Percentiles rank a stretch among this genome's conserved stretches.
phyloP scores from a whole-genome alignment of 768 basidiomycete genomes.

The Piloderma croceum region DNA sequence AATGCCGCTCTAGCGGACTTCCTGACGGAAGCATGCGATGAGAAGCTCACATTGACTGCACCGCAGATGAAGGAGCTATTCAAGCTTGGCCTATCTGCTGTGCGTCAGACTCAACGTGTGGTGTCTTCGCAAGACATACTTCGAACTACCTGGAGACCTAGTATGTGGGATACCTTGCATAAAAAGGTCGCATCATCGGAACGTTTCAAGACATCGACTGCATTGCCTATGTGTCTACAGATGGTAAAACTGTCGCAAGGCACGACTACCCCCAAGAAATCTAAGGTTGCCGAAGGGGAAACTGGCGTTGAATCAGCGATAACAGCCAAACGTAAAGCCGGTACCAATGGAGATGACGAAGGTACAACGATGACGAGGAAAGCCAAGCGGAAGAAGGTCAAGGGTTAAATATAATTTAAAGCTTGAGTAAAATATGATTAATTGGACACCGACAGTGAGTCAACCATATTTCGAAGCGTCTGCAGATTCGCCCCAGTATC shows the following conservation, averaged over 20 bases:
- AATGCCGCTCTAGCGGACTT: slow-evolving; percentile 44
- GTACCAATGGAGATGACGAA: slow-evolving; percentile 20
- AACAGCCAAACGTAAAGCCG: slow-evolving; percentile 36
- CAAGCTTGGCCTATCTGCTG: slow-evolving; percentile 58
- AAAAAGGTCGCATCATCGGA: slow-evolving; percentile 42
- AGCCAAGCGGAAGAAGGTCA: slow-evolving; percentile 43
- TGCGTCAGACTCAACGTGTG: slow-evolving; percentile 60
- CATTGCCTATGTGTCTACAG: slow-evolving; percentile 63
- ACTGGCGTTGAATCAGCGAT: slow-evolving; percentile 2
- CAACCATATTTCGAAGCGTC: slow-evolving; percentile 15
- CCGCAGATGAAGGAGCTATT: slow-evolving; percentile 75
- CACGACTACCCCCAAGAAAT: slow-evolving; percentile 23
- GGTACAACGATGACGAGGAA: slow-evolving; percentile 30
- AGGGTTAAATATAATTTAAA: too few relatives aligned
- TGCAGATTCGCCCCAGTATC: slow-evolving; percentile 11
- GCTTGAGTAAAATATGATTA: too few relatives aligned
- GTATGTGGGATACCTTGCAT: slow-evolving; percentile 49
- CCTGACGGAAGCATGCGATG: slow-evolving; percentile 44
- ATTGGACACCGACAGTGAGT: too few relatives aligned
- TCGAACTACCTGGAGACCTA: neutral
- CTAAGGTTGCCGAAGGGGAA: slow-evolving; percentile 6
- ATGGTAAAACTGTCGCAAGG: slow-evolving; percentile 28
- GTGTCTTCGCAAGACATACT: slow-evolving; percentile 7
- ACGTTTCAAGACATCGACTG: slow-evolving; percentile 59
- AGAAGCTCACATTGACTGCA: slow-evolving; percentile 43